phyloP scores from a whole-genome alignment of 2,329 filamentous ascomycete species.

The Pezicula rhizophila region DNA sequence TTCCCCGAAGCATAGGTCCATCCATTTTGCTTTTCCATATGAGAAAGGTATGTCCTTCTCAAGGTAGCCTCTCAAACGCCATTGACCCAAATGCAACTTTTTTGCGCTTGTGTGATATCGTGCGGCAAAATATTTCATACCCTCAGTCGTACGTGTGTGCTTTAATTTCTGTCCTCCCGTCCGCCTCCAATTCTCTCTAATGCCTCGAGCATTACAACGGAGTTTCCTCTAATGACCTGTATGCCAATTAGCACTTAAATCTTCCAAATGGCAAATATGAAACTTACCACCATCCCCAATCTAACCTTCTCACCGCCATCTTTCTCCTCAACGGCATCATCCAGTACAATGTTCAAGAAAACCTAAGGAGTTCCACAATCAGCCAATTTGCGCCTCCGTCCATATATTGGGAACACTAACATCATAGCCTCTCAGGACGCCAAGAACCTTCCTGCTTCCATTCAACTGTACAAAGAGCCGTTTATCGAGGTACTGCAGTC shows the following conservation, averaged over 20 bases:
- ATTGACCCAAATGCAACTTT: constrained; percentile 12
- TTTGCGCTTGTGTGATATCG: neutral
- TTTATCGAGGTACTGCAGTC: constrained; percentile 90
- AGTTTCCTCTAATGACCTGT: constrained; percentile 93
- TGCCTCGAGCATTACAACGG: constrained; percentile 94
- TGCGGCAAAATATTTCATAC: neutral
- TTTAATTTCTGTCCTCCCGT: constrained; percentile 32
- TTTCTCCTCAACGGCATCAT: constrained; percentile 95
- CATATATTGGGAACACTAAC: constrained; percentile 41
- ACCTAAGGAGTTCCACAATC: constrained; percentile 50
- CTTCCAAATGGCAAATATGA: neutral
- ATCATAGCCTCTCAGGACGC: constrained; percentile 91
- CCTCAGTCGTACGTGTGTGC: neutral
- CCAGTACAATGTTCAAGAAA: constrained; percentile 95
- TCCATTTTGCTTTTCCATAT: constrained; percentile 15
- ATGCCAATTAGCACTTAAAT: constrained; percentile 6
- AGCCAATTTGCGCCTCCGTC: constrained; percentile 13
- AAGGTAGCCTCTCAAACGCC: constrained; percentile 20
- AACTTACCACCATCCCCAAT: constrained; percentile 84
- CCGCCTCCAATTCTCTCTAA: constrained; percentile 62
- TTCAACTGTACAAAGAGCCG: constrained; percentile 96
- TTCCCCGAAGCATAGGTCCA: too few species aligned
- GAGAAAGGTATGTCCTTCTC: constrained; percentile 17
- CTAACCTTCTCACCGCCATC: constrained; percentile 82
- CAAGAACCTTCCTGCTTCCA: constrained; percentile 94